These are phyloP conservation scores for Candida tibetensis DNA, from an alignment of 805 yeast species.

Conservation along the genomic window DNA sequence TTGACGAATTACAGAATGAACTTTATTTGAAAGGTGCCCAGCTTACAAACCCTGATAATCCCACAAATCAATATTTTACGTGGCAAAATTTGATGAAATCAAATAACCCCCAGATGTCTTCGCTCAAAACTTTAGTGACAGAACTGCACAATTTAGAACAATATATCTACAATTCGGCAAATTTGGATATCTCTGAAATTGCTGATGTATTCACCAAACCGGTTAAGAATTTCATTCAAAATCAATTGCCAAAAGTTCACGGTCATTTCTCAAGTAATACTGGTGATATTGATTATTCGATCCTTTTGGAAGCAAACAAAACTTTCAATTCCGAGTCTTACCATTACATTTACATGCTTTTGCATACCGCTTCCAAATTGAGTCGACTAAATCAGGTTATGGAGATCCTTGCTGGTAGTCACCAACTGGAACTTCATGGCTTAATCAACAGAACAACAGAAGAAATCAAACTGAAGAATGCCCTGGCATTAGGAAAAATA, in stretches of 20 bases:
- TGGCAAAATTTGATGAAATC: conserved; percentile 26
- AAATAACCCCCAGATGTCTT: conserved; percentile 34
- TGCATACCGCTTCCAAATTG: conserved; percentile 57
- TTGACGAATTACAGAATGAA: conserved; percentile 74
- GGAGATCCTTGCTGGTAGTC: conserved; percentile 50
- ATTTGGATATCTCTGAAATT: conserved; percentile 52
- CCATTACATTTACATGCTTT: conserved; percentile 49
- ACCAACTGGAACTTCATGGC: conserved; percentile 60
- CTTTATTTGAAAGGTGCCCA: conserved; percentile 51
- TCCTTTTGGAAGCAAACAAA: conserved; percentile 29
- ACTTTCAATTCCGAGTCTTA: conserved; percentile 42
- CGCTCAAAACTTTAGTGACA: conserved; percentile 31
- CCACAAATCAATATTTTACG: conserved; percentile 8
- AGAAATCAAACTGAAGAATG: conserved; percentile 59
- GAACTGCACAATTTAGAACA: conserved; percentile 48
- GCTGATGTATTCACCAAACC: conserved; percentile 36
- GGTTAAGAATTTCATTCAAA: conserved; percentile 25
- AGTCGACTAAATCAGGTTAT: conserved; percentile 60
- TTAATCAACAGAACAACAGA: conserved; percentile 61
- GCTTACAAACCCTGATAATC: conserved; percentile 10
- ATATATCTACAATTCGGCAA: conserved; percentile 54
- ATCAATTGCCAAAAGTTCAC: conserved; percentile 30
- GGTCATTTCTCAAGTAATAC: conserved; percentile 16
- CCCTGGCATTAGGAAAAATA: conserved; percentile 29
- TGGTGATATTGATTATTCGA: conserved; percentile 26